Evolutionary conservation across 345 rosid genomes (phyloP).

Genomic region (Erucastrum elatum): DNA sequence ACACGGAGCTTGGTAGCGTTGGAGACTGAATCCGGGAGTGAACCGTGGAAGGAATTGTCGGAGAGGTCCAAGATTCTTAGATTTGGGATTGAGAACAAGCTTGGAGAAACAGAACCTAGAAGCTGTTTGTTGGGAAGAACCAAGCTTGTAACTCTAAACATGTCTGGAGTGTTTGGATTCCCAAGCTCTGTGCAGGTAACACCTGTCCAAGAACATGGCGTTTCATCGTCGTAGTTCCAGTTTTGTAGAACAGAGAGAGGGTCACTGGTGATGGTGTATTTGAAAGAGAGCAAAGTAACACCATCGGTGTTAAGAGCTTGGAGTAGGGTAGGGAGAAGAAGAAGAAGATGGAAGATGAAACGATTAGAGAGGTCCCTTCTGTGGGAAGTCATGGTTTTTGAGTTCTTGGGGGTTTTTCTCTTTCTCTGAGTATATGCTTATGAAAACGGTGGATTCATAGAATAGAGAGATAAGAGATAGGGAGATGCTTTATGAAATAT

Average conservation of each 20-base stretch:
- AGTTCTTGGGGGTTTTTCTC: neutral
- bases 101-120: slow-evolving; percentile 59
- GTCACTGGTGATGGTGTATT: slow-evolving; percentile 63
- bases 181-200: slow-evolving; percentile 56
- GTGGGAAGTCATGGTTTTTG: slow-evolving; percentile 38
- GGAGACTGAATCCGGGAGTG: slow-evolving; percentile 55
- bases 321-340: slow-evolving; percentile 41
- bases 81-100: slow-evolving; percentile 50
- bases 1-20: slow-evolving; percentile 56
- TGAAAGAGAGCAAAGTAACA: slow-evolving; percentile 61
- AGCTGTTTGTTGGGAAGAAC: slow-evolving; percentile 57
- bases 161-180: slow-evolving; percentile 46
- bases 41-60: slow-evolving; percentile 62
- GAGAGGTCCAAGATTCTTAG: slow-evolving; percentile 69
- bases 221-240: slow-evolving; percentile 70
- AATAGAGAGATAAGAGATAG: neutral
- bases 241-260: slow-evolving; percentile 53
- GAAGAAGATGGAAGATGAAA: slow-evolving; percentile 29
- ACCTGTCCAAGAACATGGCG: slow-evolving; percentile 77
- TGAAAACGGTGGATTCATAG: slow-evolving; percentile 41
- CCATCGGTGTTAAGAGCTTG: slow-evolving; percentile 63
- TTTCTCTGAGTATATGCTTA: slow-evolving; percentile 19
- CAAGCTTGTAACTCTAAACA: slow-evolving; percentile 63
- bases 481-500: slow-evolving; percentile 25
- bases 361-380: slow-evolving; percentile 28